Conservation (phyloP, 2,329 filamentous ascomycete species). For the Scedosporium apiospermum region DNA sequence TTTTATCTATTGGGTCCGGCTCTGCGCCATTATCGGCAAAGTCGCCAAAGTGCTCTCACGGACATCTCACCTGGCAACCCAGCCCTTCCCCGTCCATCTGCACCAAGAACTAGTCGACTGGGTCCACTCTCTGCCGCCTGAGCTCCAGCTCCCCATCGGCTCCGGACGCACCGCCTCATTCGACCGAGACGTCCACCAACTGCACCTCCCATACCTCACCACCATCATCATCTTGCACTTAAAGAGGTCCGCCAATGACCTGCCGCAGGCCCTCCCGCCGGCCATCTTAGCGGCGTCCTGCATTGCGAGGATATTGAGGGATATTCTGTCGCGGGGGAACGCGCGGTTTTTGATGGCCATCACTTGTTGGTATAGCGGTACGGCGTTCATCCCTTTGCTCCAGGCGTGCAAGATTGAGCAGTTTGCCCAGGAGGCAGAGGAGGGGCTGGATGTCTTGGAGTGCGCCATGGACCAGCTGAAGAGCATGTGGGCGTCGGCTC, state of each 20-base stretch:
- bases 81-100: constrained; percentile 16
- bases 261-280: constrained; percentile 25
- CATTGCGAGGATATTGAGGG: constrained; percentile 25
- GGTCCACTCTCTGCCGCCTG: constrained; percentile 22
- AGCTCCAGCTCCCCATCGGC: constrained; percentile 22
- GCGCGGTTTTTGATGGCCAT: constrained; percentile 31
- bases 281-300: constrained; percentile 28
- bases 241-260: constrained; percentile 21
- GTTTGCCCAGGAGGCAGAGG: constrained; percentile 20
- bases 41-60: constrained; percentile 27
- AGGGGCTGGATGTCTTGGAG: constrained; percentile 21
- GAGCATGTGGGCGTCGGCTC: constrained; percentile 25
- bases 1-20: constrained; percentile 31
- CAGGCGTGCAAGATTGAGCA: constrained; percentile 24
- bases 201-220: constrained; percentile 31
- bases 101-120: constrained; percentile 24
- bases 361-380: constrained; percentile 31
- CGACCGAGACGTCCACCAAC: constrained; percentile 29
- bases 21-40: constrained; percentile 28
- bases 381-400: constrained; percentile 29
- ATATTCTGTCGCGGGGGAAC: constrained; percentile 27
- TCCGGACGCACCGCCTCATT: constrained; percentile 20
- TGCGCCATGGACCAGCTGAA: constrained; percentile 22
- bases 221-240: constrained; percentile 30
- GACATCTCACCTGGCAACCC: constrained; percentile 4